Base-by-base conservation (phyloP, 2,329 filamentous ascomycete genomes). In the Fusarium longipes region DNA sequence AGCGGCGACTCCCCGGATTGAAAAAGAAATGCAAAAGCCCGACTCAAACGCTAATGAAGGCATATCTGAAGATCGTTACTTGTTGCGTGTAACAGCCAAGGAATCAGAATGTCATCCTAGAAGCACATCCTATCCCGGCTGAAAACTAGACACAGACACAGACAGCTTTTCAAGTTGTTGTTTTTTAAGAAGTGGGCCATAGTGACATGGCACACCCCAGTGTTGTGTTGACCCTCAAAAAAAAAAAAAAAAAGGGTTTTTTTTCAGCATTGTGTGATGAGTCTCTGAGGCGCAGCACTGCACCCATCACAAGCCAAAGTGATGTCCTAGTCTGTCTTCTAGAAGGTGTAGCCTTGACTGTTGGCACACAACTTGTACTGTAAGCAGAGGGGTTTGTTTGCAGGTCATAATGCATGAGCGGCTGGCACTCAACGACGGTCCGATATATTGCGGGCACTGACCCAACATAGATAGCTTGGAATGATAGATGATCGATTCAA, bases 81-180 rank as follows among this genome's bases (percentile, higher is more conserved):
- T 49, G 39, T 63, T 54, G 54, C 36, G 45, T 49, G 35, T 50
- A 47, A 54, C 70, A 36, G 56, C 45, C 65, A 57, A 60, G 61
- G 55, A 54, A 57, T 45, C 43, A 61, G 54, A 43, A 58, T 67
- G 60, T 57, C 57, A 69, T 72, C 60, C 68, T 55, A 49, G 49
- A 49, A 63, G 48, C 51, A 43, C 47, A 65, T 68, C 59, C 67
- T 10, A 36, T 66, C 65, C 35, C 55, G 70, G 68, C 70, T 72
- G 70, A 71, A 70, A 59, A 52, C 55, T 30, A 35, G 20, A 45
- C 67, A 30, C 20, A 45, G 43, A 57, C 60, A 63, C 42, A 53
- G 25, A 39, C 25, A 33, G 59, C 38, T 48, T 44, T 53, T n/a
- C n/a, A n/a, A n/a, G n/a, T 27, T 27, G 6, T 27, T 27, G 6